phyloP scores from a whole-genome alignment of 2,329 filamentous ascomycete genomes.

The Alternaria sp. region DNA sequence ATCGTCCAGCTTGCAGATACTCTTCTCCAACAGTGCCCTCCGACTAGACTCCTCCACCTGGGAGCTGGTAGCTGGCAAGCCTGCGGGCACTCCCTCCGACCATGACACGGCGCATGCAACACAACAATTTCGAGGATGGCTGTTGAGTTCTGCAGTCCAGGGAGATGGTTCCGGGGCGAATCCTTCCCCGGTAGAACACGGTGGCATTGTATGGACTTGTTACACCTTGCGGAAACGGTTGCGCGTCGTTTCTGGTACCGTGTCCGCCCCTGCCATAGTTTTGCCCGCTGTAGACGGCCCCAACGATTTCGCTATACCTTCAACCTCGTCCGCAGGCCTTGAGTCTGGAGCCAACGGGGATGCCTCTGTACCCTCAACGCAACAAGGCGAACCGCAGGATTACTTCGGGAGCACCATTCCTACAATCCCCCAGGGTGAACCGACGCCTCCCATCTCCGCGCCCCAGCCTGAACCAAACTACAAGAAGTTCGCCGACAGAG shows the following conservation, averaged over 20 bases:
- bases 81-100: slow-evolving; percentile 29
- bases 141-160: slow-evolving; percentile 62
- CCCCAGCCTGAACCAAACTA: slow-evolving; percentile 9
- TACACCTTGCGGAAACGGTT: slow-evolving; percentile 72
- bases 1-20: slow-evolving; percentile 58
- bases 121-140: slow-evolving; percentile 72
- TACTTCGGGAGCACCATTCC: slow-evolving; percentile 50
- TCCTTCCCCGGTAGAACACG: slow-evolving; percentile 62
- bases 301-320: slow-evolving; percentile 33
- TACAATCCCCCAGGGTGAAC: slow-evolving; percentile 17
- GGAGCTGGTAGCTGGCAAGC: slow-evolving; percentile 62
- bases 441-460: slow-evolving; percentile 11
- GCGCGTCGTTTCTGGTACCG: slow-evolving; percentile 67
- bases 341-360: slow-evolving; percentile 17
- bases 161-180: slow-evolving; percentile 61
- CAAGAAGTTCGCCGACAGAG: slow-evolving; percentile 2
- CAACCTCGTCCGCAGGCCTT: slow-evolving; percentile 25
- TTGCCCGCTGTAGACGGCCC: slow-evolving; percentile 47
- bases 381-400: slow-evolving; percentile 44
- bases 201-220: slow-evolving; percentile 71
- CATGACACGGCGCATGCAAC: slow-evolving; percentile 45
- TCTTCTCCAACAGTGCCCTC: slow-evolving; percentile 73
- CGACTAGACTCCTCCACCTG: slow-evolving; percentile 63
- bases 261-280: slow-evolving; percentile 15
- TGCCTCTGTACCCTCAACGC: slow-evolving; percentile 15